These are phyloP conservation scores for Crassisporium funariophilum DNA, from an alignment of 768 basidiomycete species.

Conservation along the genomic window DNA sequence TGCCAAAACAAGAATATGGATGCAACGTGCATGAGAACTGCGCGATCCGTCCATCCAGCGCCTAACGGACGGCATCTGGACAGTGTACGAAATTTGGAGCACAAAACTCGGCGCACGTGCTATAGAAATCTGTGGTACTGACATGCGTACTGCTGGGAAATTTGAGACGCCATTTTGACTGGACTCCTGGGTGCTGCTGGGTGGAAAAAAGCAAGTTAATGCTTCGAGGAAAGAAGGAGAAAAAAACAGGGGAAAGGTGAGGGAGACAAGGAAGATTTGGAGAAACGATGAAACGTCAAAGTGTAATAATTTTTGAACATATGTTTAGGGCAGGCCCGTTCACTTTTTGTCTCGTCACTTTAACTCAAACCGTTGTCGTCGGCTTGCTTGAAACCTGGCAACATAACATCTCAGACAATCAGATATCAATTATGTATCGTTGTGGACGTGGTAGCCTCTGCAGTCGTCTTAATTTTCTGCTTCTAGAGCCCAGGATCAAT, in stretches of 20 bases:
- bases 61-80: background rate
- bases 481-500: too few species aligned
- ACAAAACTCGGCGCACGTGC: constrained; percentile 7
- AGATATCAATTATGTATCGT: too few species aligned
- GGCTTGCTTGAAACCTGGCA: too few species aligned
- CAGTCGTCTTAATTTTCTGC: too few species aligned
- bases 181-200: constrained; percentile 34
- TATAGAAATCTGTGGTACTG: constrained; percentile 35
- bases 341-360: too few species aligned
- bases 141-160: constrained; percentile 87
- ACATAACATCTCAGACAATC: too few species aligned
- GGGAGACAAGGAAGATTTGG: constrained; percentile 11
- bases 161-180: constrained; percentile 67
- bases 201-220: constrained; percentile 77
- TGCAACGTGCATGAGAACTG: constrained; percentile 15
- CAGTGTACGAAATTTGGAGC: constrained; percentile 2
- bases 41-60: constrained; percentile 4
- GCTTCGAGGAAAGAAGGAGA: constrained; percentile 54
- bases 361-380: too few species aligned
- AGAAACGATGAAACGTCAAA: too few species aligned
- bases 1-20: constrained; percentile 13
- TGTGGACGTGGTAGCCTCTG: too few species aligned
- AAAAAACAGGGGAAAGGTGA: constrained; percentile 18
- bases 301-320: too few species aligned
- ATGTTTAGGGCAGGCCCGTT: too few species aligned